Evolutionary conservation across 768 basidiomycete species (phyloP).

Genomic region (Sistotremastrum niveocremeum): DNA sequence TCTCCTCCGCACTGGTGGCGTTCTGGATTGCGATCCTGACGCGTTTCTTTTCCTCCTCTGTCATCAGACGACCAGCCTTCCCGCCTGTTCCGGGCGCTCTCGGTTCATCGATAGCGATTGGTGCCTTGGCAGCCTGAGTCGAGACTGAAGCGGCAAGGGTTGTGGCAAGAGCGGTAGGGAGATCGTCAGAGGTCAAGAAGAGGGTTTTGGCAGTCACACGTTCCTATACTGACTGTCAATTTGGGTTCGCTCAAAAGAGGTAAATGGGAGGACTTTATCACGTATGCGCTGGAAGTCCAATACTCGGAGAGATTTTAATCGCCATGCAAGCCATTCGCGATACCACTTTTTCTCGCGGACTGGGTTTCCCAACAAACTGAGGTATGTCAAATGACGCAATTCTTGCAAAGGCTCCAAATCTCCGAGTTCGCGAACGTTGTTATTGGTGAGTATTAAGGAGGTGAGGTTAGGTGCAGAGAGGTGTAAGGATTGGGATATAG

Average conservation of each 20-base stretch:
- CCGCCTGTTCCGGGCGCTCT: slow-evolving; percentile 37
- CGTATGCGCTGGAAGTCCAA: slow-evolving; percentile 91
- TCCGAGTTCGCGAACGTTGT: slow-evolving; percentile 65
- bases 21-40: slow-evolving; percentile 80
- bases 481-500: slow-evolving; percentile 70
- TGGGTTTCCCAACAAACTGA: slow-evolving; percentile 71
- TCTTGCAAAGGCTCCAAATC: slow-evolving; percentile 78
- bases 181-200: slow-evolving; percentile 69
- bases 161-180: slow-evolving; percentile 69
- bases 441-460: slow-evolving; percentile 74
- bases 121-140: slow-evolving; percentile 44
- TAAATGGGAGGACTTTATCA: slow-evolving; percentile 53
- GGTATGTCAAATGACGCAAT: slow-evolving; percentile 55
- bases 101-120: slow-evolving; percentile 69
- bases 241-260: background rate
- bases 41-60: slow-evolving; percentile 79
- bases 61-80: slow-evolving; percentile 79
- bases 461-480: slow-evolving; percentile 76
- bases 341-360: slow-evolving; percentile 90
- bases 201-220: slow-evolving; percentile 57
- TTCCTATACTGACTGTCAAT: slow-evolving; percentile 39
- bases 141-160: slow-evolving; percentile 65
- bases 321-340: slow-evolving; percentile 90
- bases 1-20: slow-evolving; percentile 85
- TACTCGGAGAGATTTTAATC: slow-evolving; percentile 76